Evolutionary conservation across 139 green algal species (phyloP).

Genomic region (Auxenochlorella pyrenoidosa): DNA sequence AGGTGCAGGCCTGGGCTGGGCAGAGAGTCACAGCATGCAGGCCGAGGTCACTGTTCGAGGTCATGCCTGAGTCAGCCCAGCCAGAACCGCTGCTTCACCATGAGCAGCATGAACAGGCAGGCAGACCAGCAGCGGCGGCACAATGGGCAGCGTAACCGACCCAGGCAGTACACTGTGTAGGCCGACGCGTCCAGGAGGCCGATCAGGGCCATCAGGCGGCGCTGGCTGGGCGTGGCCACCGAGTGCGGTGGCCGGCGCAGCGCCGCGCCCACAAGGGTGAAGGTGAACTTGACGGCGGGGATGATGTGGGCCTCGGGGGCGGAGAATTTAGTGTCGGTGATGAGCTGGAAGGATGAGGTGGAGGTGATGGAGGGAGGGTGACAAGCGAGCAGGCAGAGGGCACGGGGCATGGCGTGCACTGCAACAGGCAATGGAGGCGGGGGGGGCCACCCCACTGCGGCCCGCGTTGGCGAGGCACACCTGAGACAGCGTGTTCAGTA

Average conservation of each 20-base stretch:
- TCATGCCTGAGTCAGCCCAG: too few relatives aligned
- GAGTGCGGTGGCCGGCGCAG: background rate
- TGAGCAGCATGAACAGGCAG: background rate
- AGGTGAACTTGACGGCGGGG: constrained; percentile 48
- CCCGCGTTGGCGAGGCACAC: background rate
- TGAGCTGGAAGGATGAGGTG: background rate
- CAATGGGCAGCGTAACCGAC: background rate
- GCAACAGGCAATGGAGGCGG: too few relatives aligned
- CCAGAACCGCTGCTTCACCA: too few relatives aligned
- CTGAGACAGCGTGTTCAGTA: constrained; percentile 36
- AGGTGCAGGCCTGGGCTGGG: too few relatives aligned
- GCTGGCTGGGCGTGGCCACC: constrained; percentile 16
- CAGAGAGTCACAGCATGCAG: too few relatives aligned
- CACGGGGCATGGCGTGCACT: too few relatives aligned
- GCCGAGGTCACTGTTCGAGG: too few relatives aligned
- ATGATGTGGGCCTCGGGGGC: constrained; percentile 43
- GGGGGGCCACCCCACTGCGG: too few relatives aligned
- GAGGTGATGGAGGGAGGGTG: background rate
- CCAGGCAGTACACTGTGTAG: constrained; percentile 51
- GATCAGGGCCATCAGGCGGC: constrained; percentile 44
- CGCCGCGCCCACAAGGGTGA: constrained; percentile 35
- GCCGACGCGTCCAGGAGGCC: constrained; percentile 49
- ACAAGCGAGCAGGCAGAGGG: too few relatives aligned
- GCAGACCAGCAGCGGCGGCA: background rate
- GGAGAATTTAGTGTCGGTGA: constrained; percentile 42